Conservation (phyloP, 2,329 filamentous ascomycete genomes). For the Penicillium expansum region DNA sequence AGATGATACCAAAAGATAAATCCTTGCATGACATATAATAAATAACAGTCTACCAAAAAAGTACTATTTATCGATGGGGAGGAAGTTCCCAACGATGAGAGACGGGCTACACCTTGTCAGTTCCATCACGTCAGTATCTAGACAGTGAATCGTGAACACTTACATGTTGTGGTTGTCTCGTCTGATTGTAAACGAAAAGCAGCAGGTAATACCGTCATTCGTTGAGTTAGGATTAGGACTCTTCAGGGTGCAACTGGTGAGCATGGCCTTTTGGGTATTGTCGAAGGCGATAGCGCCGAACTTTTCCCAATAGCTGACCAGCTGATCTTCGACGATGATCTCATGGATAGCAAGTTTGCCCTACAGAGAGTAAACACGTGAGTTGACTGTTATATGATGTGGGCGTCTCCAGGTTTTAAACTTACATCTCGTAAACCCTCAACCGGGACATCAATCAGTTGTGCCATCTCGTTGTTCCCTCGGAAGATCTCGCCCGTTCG, state of each 20-base stretch:
- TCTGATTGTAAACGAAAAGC: constrained; percentile 95
- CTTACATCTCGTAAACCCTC: constrained; percentile 86
- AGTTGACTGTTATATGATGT: background rate
- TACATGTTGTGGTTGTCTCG: constrained; percentile 96
- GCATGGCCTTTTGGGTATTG: constrained; percentile 84
- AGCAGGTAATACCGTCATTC: constrained; percentile 79
- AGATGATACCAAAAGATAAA: constrained; percentile 2
- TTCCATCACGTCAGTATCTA: background rate
- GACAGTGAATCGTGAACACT: constrained; percentile 41
- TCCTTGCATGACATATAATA: constrained; percentile 2
- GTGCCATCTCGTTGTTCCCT: constrained; percentile 98
- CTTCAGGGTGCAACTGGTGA: constrained; percentile 90
- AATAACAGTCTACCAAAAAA: background rate
- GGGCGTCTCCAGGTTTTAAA: constrained; percentile 16
- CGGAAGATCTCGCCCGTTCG: constrained; percentile 95
- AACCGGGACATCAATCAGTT: constrained; percentile 88
- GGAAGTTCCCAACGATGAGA: constrained; percentile 93
- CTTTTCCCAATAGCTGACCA: constrained; percentile 98
- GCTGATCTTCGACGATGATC: constrained; percentile 89
- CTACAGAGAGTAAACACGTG: constrained; percentile 45
- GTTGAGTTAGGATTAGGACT: constrained; percentile 69
- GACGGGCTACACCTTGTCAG: constrained; percentile 64
- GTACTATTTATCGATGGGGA: constrained; percentile 60
- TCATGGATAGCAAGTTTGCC: constrained; percentile 94
- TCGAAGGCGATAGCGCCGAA: constrained; percentile 98